phyloP scores from a whole-genome alignment of 805 yeast species.

The Starmerella geochares region DNA sequence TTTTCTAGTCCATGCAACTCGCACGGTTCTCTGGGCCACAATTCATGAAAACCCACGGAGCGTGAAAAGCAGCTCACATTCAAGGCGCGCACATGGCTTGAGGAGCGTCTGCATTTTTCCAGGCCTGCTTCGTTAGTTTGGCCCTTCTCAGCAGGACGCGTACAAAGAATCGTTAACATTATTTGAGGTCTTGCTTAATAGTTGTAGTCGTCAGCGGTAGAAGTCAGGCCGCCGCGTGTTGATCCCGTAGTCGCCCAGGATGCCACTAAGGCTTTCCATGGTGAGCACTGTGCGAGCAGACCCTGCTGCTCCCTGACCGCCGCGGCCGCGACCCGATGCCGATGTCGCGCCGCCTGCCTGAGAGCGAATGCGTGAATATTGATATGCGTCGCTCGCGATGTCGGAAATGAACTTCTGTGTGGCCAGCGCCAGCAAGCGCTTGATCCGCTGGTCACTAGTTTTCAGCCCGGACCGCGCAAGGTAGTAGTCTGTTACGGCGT shows the following conservation, averaged over 20 bases:
- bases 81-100: background rate
- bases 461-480: constrained; percentile 76
- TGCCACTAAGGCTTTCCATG: constrained; percentile 86
- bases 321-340: constrained; percentile 29
- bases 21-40: no score
- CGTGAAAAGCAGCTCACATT: no score
- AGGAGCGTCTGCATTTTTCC: background rate
- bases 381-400: constrained; percentile 93
- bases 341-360: constrained; percentile 47
- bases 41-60: no score
- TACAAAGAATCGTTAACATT: background rate
- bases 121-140: no score
- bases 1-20: no score
- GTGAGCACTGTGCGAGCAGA: constrained; percentile 62
- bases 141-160: no score
- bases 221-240: constrained; percentile 88
- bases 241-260: constrained; percentile 83
- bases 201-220: constrained; percentile 47
- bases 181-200: background rate
- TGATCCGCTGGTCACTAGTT: constrained; percentile 64
- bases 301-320: constrained; percentile 26
- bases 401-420: constrained; percentile 93
- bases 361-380: constrained; percentile 83
- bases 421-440: constrained; percentile 80
- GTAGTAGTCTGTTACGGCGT: constrained; percentile 89